phyloP scores from a whole-genome alignment of 2,329 filamentous ascomycete genomes.

The Colletotrichum spaethianum region DNA sequence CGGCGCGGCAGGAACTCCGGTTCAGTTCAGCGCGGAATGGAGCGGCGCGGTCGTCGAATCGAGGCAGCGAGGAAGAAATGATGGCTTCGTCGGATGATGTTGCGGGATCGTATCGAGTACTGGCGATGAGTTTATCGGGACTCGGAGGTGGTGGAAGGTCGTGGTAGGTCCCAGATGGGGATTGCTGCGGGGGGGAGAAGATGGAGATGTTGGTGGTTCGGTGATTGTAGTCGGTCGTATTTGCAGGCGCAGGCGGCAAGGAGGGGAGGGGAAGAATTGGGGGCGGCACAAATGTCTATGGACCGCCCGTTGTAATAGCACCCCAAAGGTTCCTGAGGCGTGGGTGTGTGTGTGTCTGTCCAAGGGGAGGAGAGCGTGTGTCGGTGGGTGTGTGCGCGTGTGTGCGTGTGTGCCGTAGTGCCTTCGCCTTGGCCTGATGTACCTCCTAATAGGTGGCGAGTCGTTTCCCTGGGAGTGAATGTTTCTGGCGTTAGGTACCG shows the following conservation, averaged over 20 bases:
- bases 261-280: slow-evolving; percentile 22
- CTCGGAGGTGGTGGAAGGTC: slow-evolving; percentile 24
- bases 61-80: not conserved
- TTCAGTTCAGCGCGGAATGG: not conserved
- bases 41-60: not conserved
- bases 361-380: not conserved
- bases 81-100: not conserved
- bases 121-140: not conserved
- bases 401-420: not conserved
- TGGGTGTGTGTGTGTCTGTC: not conserved
- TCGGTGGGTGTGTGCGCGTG: not conserved
- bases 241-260: slow-evolving; percentile 15
- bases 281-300: slow-evolving; percentile 10
- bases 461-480: not conserved
- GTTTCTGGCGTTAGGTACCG: not conserved
- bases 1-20: not conserved
- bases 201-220: slow-evolving; percentile 21
- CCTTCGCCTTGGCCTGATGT: slow-evolving; percentile 1
- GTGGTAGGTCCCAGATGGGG: slow-evolving; percentile 6
- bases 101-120: slow-evolving; percentile 1
- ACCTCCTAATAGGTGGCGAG: not conserved
- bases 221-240: slow-evolving; percentile 1
- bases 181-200: slow-evolving; percentile 35
- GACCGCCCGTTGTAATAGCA: slow-evolving; percentile 9
- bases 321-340: not conserved